Evolutionary conservation across 2,329 filamentous ascomycete species (phyloP).

Genomic region (Cytospora paraplurivora): DNA sequence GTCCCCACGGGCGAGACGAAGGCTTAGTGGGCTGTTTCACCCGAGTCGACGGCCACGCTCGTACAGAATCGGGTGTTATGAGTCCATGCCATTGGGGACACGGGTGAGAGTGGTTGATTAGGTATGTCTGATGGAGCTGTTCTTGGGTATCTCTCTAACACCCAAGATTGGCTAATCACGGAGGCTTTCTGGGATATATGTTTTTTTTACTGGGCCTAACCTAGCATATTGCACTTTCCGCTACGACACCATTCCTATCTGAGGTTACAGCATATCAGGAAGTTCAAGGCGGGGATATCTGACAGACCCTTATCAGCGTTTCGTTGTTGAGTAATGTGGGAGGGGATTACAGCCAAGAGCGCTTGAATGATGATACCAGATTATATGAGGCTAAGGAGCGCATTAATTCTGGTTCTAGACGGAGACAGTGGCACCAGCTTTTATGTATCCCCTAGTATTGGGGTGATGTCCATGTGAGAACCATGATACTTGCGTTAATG

Average conservation of each 20-base stretch:
- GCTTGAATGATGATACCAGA: neutral
- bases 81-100: neutral
- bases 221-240: neutral
- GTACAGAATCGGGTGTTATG: neutral
- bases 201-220: neutral
- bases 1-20: neutral
- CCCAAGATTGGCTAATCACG: neutral
- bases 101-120: neutral
- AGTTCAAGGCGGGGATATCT: neutral
- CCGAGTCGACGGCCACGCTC: neutral
- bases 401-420: neutral
- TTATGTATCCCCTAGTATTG: neutral
- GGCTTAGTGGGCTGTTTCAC: neutral
- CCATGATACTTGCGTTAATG: neutral
- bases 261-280: constrained; percentile 1
- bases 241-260: neutral
- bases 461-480: neutral
- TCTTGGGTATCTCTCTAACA: neutral
- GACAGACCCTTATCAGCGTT: neutral
- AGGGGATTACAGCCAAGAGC: neutral
- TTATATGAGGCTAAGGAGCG: neutral
- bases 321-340: neutral
- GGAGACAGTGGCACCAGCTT: constrained; percentile 8
- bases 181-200: neutral
- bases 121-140: neutral